Evolutionary conservation across 78 protist genomes (phyloP).

Genomic region (slime mould (Dictyostelium discoideum)): DNA sequence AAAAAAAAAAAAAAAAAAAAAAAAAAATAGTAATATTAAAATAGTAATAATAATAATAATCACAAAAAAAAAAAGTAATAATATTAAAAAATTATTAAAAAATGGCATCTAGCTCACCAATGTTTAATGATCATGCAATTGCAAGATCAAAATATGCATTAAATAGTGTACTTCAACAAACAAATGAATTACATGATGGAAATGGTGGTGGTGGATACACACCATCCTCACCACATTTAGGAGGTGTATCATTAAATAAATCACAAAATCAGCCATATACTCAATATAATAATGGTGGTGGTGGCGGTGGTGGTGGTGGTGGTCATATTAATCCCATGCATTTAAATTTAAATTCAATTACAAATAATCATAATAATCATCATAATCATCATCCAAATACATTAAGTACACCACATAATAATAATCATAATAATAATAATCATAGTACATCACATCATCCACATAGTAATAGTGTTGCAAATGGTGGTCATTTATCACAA

Average conservation of each 20-base stretch:
- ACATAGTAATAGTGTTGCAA: background rate
- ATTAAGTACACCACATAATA: background rate
- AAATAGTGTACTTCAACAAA: background rate
- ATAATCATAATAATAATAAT: background rate
- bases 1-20: background rate
- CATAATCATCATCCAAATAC: background rate
- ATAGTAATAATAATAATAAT: too few species aligned
- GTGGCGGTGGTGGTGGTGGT: background rate
- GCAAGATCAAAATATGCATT: slow-evolving; percentile 20
- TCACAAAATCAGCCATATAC: background rate
- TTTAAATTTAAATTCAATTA: background rate
- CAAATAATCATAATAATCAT: background rate
- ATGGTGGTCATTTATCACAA: background rate
- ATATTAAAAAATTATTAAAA: background rate
- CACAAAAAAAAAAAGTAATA: background rate
- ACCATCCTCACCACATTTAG: slow-evolving; percentile 1
- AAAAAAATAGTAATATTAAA: background rate
- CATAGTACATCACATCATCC: background rate
- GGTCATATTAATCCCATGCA: background rate
- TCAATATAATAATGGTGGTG: background rate
- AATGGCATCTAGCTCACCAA: background rate
- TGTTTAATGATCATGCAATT: background rate
- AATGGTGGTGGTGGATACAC: slow-evolving; percentile 15
- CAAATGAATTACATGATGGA: background rate
- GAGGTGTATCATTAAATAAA: background rate